These are phyloP conservation scores for Ceratobasidium sp. DNA, from an alignment of 1,284 basidiomycete species.

Conservation along the genomic window DNA sequence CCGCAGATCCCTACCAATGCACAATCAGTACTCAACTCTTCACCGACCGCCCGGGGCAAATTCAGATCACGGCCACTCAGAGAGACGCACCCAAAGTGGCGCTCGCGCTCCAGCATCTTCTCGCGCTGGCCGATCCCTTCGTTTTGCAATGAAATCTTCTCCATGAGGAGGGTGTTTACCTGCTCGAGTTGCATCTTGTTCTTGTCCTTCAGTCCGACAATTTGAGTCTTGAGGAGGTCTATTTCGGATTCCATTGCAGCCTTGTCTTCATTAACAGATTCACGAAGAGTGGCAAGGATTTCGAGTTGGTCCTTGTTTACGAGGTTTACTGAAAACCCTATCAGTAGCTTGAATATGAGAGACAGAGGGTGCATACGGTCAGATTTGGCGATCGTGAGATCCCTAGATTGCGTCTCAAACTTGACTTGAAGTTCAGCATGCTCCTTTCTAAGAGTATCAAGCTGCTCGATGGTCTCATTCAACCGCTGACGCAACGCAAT, in stretches of 20 bases:
- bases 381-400: slow-evolving; percentile 82
- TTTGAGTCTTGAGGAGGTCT: slow-evolving; percentile 66
- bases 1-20: slow-evolving; percentile 65
- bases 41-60: slow-evolving; percentile 4
- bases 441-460: slow-evolving; percentile 72
- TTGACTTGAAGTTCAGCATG: slow-evolving; percentile 75
- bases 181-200: slow-evolving; percentile 91
- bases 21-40: background rate
- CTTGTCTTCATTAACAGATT: slow-evolving; percentile 88
- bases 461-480: slow-evolving; percentile 83
- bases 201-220: slow-evolving; percentile 78
- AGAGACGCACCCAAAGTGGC: slow-evolving; percentile 71
- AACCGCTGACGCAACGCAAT: slow-evolving; percentile 85
- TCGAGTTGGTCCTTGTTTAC: slow-evolving; percentile 86
- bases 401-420: slow-evolving; percentile 67
- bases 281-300: slow-evolving; percentile 79
- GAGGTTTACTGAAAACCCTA: slow-evolving; percentile 65
- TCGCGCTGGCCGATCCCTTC: slow-evolving; percentile 85
- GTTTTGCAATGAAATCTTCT: slow-evolving; percentile 89
- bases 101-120: slow-evolving; percentile 77
- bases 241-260: slow-evolving; percentile 72
- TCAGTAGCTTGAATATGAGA: slow-evolving; percentile 22
- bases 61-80: background rate
- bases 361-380: slow-evolving; percentile 66
- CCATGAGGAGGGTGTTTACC: slow-evolving; percentile 81